A percentile compares a stretch with the other conserved stretches of the same genome.
phyloP scores from a whole-genome alignment of 208 protist genomes.

The Vickermania spadyakhi region DNA sequence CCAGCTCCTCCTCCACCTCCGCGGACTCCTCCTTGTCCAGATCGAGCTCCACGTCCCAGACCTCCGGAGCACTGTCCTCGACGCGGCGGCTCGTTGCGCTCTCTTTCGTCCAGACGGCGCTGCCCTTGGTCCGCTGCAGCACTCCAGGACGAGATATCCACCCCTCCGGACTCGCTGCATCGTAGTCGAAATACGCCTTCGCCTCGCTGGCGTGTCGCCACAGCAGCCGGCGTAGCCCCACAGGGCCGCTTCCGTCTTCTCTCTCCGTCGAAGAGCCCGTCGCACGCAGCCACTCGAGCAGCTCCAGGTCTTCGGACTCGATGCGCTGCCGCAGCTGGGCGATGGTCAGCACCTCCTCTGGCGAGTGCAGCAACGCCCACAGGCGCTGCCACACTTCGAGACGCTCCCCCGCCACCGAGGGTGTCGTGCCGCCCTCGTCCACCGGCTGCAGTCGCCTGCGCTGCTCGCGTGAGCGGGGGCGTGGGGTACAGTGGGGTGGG shows the following conservation, averaged over 20 bases:
- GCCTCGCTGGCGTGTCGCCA: background rate
- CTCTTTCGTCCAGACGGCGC: background rate
- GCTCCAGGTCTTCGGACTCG: background rate
- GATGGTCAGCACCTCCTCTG: background rate
- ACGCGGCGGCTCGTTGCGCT: constrained; percentile 3
- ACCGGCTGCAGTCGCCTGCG: background rate
- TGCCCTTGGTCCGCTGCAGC: background rate
- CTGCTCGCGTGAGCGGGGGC: background rate
- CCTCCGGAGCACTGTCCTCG: constrained; percentile 11
- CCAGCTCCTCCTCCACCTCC: background rate
- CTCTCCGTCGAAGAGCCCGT: background rate
- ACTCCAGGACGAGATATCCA: background rate
- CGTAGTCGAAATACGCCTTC: background rate
- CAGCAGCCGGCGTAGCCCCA: background rate
- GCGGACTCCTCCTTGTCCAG: constrained; percentile 24
- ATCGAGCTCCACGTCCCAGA: constrained; percentile 35
- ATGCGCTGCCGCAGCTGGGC: background rate
- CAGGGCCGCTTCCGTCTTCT: background rate
- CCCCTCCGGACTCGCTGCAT: background rate
- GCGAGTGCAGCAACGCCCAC: background rate
- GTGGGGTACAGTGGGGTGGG: too few relatives aligned
- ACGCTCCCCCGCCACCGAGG: constrained; percentile 6
- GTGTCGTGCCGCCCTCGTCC: background rate
- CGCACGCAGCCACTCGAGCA: background rate
- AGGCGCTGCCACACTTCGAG: constrained; percentile 13